These are phyloP conservation scores for Spirogloea muscicola DNA, from an alignment of 139 green algal species.

Conservation along the genomic window DNA sequence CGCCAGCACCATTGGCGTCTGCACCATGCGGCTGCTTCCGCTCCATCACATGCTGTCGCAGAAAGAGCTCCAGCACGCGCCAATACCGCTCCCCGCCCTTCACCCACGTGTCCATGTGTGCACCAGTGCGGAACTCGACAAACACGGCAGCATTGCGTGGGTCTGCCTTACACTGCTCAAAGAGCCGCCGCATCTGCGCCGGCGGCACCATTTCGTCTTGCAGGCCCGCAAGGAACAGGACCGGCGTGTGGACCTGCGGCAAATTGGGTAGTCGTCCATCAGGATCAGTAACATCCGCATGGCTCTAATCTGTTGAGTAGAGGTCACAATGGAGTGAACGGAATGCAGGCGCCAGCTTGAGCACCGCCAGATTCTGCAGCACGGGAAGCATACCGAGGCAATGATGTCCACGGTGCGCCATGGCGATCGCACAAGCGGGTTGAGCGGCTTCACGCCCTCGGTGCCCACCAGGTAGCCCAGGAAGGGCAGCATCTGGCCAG, in stretches of 20 bases:
- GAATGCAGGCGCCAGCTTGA: too few relatives aligned
- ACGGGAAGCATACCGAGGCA: neutral
- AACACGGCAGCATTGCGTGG: constrained; percentile 13
- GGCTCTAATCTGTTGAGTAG: too few relatives aligned
- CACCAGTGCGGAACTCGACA: constrained; percentile 26
- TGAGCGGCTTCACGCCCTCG: constrained; percentile 55
- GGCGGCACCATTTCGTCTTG: constrained; percentile 81
- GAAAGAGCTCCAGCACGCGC: constrained; percentile 29
- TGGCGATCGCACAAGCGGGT: constrained; percentile 83
- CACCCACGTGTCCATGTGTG: constrained; percentile 52
- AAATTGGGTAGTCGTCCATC: too few relatives aligned
- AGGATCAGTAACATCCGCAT: too few relatives aligned
- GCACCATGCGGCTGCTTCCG: too few relatives aligned
- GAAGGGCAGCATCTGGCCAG: constrained; percentile 44
- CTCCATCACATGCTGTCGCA: constrained; percentile 17
- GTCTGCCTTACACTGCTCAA: constrained; percentile 2
- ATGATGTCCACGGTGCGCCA: constrained; percentile 70
- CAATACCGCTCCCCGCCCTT: constrained; percentile 40
- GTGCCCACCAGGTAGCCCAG: constrained; percentile 41
- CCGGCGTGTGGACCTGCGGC: constrained; percentile 9
- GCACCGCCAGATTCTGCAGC: too few relatives aligned
- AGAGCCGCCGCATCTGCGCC: constrained; percentile 68
- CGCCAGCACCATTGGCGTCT: too few relatives aligned
- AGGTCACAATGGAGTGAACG: too few relatives aligned
- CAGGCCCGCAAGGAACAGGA: constrained; percentile 6